Evolutionary conservation across 2,329 filamentous ascomycete genomes (phyloP).

Genomic region (Dactylellina parvicollis): DNA sequence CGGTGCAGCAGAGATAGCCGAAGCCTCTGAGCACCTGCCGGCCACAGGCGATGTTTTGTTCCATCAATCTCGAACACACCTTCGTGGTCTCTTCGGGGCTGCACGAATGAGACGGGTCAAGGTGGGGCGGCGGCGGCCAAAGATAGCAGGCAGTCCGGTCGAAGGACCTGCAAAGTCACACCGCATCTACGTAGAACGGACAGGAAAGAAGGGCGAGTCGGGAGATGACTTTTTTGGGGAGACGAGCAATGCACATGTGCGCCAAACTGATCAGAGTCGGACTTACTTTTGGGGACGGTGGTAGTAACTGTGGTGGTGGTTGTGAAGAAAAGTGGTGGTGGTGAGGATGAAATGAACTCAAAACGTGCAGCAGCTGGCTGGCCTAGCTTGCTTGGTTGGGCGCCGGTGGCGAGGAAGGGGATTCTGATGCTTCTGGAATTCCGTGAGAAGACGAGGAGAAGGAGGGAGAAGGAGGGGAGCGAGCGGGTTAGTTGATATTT

Average conservation of each 20-base stretch:
- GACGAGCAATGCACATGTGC: conserved; percentile 21
- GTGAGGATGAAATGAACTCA: conserved; percentile 29
- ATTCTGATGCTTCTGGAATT: conserved; percentile 35
- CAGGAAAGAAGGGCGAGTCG: background rate
- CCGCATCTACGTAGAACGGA: background rate
- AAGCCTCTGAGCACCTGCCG: conserved; percentile 10
- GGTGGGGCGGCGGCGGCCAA: conserved; percentile 14
- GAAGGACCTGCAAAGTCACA: background rate
- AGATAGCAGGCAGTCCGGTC: background rate
- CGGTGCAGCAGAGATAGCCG: conserved; percentile 3
- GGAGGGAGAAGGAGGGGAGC: conserved; percentile 13
- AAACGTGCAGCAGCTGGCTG: background rate
- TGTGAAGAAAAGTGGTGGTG: background rate
- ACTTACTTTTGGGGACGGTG: background rate
- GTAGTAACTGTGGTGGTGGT: background rate
- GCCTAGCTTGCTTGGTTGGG: conserved; percentile 8
- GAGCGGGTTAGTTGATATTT: conserved; percentile 19
- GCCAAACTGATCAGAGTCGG: background rate
- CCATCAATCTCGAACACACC: background rate
- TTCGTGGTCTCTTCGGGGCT: conserved; percentile 43
- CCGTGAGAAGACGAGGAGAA: conserved; percentile 17
- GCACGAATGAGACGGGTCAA: conserved; percentile 6
- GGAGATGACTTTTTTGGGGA: background rate
- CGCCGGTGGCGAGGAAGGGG: background rate
- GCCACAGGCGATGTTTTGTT: conserved; percentile 3